Base-by-base conservation (phyloP, 495 filamentous ascomycete genomes). In the Neurospora intermedia region DNA sequence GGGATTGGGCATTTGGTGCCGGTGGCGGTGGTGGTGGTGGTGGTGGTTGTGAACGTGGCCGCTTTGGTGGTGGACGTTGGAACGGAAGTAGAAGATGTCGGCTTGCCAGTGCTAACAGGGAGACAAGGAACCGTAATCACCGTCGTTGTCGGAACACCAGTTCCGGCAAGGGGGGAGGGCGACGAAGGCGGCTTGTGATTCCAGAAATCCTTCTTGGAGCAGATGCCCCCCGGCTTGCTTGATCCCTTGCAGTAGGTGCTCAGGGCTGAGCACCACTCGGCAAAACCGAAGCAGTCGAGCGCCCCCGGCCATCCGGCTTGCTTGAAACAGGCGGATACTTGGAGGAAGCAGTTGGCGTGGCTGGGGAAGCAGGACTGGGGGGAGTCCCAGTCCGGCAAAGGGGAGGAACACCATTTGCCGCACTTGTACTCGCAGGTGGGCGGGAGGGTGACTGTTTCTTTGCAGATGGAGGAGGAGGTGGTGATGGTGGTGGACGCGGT, bases 371-470 rank as follows among this genome's bases (percentile, higher is more conserved):
- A 87, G 41, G 74, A 69, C 6, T 76, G 43, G 31, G 75, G 43
- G 73, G 84, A 83, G n/a, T 75, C 72, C 80, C 81, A 87, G 74
- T 80, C 73, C 41, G 85, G 85, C 13, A 87, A 70, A 6, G 84
- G 82, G n/a, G 77, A 76, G 13, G 83, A 83, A 78, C 85, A 87
- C 85, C 85, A 87, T 40, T 80, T 82, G 69, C 85, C 85, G 75
- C 84, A 83, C 71, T 81, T 80, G 77, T 85, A 86, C 70, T 87
- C 85, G 76, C 85, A 87, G 31, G 79, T 80, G 38, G 84, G 74
- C 2, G 82, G 81, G 48, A 81, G 77, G 23, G 82, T 81, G 38
- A 78, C 77, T 54, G 84, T 84, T 41, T 78, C 77, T 6, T 79
- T 81, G 76, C 82, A 84, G 43, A 82, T 74, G 69, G 84, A 75